Evolutionary conservation across 2,329 filamentous ascomycete genomes (phyloP).

Genomic region (Aspergillus jensenii): DNA sequence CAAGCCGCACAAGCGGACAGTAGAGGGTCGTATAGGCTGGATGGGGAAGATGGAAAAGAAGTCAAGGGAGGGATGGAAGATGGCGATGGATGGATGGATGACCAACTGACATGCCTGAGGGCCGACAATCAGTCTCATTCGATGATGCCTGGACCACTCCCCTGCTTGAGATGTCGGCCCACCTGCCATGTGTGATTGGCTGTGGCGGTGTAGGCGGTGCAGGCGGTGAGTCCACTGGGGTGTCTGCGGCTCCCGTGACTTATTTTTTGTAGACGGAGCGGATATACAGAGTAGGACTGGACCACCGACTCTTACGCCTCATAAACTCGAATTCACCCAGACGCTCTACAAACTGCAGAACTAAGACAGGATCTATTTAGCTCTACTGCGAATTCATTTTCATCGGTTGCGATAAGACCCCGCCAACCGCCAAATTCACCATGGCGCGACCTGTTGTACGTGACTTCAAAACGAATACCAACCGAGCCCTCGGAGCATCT

Average conservation of each 20-base stretch:
- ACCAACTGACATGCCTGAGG: slow-evolving; percentile 6
- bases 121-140: neutral
- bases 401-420: neutral
- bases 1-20: slow-evolving; percentile 14
- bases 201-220: slow-evolving; percentile 11
- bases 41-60: slow-evolving; percentile 22
- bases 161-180: slow-evolving; percentile 1
- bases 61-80: slow-evolving; percentile 20
- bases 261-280: neutral
- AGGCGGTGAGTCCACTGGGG: slow-evolving; percentile 1
- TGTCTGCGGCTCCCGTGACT: slow-evolving; percentile 6
- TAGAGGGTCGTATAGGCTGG: slow-evolving; percentile 13
- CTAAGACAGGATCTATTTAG: neutral
- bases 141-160: slow-evolving; percentile 3
- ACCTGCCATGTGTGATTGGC: neutral
- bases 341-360: neutral
- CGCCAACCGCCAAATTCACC: neutral
- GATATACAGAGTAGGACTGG: neutral
- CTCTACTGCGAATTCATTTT: too few relatives aligned
- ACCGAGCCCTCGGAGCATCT: neutral
- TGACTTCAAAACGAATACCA: neutral
- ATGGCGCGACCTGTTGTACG: neutral
- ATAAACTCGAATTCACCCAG: neutral
- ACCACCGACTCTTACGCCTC: neutral
- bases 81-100: slow-evolving; percentile 11